Base-by-base conservation (phyloP, 306 rosid genomes). In the Clitoria ternatea region DNA sequence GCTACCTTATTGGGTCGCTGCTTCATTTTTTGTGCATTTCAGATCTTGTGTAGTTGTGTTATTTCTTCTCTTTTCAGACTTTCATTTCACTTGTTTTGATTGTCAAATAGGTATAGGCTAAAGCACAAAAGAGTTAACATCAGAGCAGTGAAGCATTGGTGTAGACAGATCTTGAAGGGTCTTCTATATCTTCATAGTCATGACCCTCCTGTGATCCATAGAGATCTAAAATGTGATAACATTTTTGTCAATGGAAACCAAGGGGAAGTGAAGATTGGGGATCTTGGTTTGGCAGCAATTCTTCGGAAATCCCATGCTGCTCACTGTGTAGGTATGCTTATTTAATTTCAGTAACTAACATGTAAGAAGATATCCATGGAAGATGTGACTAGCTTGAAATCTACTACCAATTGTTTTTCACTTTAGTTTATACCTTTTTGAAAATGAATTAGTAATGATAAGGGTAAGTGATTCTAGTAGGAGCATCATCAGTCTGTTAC, bases 211-310 rank as follows among this genome's bases (percentile, higher is more conserved):
- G 97, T 93, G 86, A 93, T 93, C 79, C 98, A 93, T 56, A 82
- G 97, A 84, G 98, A 93, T 87, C 98, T 93, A 75, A 93, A 93
- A 77, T 93, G 97, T 79, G 98, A 93, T 68, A 93, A 93, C 29
- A 93, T 93, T 72, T 90, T 93, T 65, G 60, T 93, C 35, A 93
- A 93, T 87, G 98, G 98, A 33, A 88, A 93, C 72, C 97, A 88
- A 73, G 98, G 98, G 61, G 97, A 88, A 82, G 91, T 93, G 36
- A 93, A 93, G 86, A 94, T 94, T 61, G 98, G 98, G 37, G 98
- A 90, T 82, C 98, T 94, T 59, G 98, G 98, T 66, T 85, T 94
- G 1, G 98, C 98, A 2, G 97, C 98, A 33, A 87, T 89, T 74
- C 91, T 90, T 40, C 79, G 87, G 43, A 94, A 94, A 82, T 94